Evolutionary conservation across 345 rosid genomes (phyloP).

Genomic region (Pistacia vera): DNA sequence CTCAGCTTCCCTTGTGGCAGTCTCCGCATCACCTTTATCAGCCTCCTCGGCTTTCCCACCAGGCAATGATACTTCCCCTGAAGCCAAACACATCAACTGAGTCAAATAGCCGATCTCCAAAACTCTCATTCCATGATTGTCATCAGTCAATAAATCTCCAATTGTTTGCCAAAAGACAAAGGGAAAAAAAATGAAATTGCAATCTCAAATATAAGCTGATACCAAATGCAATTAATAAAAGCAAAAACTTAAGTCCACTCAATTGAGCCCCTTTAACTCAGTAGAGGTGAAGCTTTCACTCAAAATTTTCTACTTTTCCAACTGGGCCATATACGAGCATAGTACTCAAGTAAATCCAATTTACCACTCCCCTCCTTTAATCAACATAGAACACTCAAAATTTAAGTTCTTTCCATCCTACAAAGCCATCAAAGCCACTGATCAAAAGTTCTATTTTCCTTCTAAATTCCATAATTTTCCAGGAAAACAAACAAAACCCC

Average conservation of each 20-base stretch:
- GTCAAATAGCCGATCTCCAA: constrained; percentile 11
- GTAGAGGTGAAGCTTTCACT: not conserved
- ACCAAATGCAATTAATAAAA: not conserved
- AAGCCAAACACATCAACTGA: constrained; percentile 24
- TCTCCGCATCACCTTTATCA: constrained; percentile 66
- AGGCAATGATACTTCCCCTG: constrained; percentile 84
- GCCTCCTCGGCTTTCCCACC: constrained; percentile 78
- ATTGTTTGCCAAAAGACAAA: not conserved
- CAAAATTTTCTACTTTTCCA: not conserved
- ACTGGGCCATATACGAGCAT: not conserved
- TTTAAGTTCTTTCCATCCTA: not conserved
- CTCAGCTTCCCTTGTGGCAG: constrained; percentile 71
- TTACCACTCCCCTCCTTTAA: not conserved
- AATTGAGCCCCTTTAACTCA: not conserved
- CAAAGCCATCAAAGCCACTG: not conserved
- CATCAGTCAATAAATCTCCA: constrained; percentile 1
- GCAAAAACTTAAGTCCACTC: not conserved
- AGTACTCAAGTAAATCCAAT: not conserved
- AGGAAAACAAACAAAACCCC: not conserved
- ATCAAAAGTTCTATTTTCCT: not conserved
- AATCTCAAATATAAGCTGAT: not conserved
- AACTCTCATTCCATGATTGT: not conserved
- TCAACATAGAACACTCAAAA: not conserved
- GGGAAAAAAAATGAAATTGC: not conserved
- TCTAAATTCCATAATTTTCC: not conserved